Evolutionary conservation across 129 eudicot genomes (phyloP).

Genomic region (Rutidosis leptorrhynchoides): DNA sequence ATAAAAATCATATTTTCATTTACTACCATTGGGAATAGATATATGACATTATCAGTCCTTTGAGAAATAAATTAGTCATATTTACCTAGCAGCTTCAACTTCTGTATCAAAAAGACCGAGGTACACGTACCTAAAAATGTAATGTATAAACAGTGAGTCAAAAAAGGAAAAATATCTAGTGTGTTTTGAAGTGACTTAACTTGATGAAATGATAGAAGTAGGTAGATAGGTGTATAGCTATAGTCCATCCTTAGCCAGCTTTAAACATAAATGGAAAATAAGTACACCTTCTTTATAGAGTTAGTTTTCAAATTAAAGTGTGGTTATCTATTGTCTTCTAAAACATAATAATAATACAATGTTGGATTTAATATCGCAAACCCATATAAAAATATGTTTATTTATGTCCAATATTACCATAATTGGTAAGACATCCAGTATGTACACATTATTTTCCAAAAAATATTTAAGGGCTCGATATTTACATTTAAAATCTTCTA

Average conservation of each 20-base stretch:
- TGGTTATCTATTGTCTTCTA: constrained; percentile 17
- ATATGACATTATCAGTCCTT: constrained; percentile 26
- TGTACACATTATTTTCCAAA: neutral
- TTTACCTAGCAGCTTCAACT: constrained; percentile 97
- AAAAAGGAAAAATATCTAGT: constrained; percentile 32
- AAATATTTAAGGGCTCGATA: no score
- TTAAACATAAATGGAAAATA: constrained; percentile 36
- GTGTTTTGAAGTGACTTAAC: constrained; percentile 39
- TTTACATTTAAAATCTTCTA: neutral
- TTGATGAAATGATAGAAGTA: constrained; percentile 38
- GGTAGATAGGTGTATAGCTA: constrained; percentile 33
- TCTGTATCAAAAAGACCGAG: constrained; percentile 97
- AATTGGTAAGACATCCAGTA: neutral
- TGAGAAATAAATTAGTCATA: constrained; percentile 19
- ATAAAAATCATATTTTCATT: constrained; percentile 10
- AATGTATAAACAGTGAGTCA: constrained; percentile 15
- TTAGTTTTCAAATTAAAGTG: constrained; percentile 31
- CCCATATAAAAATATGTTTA: neutral
- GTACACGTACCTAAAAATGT: constrained; percentile 78
- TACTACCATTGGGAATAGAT: constrained; percentile 1
- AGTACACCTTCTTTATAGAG: constrained; percentile 38
- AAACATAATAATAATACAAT: constrained; percentile 6
- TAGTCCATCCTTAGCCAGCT: constrained; percentile 38
- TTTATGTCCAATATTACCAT: neutral
- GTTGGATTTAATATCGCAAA: neutral